Conservation (phyloP, 2,329 filamentous ascomycete genomes). For the Colletotrichum cuscutae region DNA sequence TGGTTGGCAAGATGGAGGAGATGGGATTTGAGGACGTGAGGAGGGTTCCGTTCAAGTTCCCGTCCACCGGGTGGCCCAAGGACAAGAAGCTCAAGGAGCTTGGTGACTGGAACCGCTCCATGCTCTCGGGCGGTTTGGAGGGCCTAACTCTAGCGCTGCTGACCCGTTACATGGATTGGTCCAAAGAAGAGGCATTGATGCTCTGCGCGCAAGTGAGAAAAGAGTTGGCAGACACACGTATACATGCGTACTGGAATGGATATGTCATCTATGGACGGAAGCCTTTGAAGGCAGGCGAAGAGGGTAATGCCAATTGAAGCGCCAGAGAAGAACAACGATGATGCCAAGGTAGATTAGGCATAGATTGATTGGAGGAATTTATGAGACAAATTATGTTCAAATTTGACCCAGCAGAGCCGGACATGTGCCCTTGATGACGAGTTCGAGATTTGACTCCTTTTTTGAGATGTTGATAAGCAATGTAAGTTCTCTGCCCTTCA, state of each 20-base stretch:
- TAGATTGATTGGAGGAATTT: background rate
- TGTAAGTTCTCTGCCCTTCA: no score
- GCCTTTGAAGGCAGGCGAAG: background rate
- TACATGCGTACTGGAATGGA: constrained; percentile 48
- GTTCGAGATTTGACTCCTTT: background rate
- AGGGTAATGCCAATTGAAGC: background rate
- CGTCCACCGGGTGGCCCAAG: constrained; percentile 45
- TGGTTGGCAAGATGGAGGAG: background rate
- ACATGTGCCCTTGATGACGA: background rate
- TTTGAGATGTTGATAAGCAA: no score
- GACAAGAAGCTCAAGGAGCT: constrained; percentile 43
- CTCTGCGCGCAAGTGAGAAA: constrained; percentile 38
- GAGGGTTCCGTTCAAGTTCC: constrained; percentile 40
- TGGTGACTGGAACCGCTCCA: constrained; percentile 34
- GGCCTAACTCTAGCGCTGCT: constrained; percentile 43
- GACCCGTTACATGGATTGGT: constrained; percentile 42
- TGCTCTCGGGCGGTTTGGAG: constrained; percentile 40
- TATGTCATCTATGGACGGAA: constrained; percentile 14
- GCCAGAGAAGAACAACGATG: background rate
- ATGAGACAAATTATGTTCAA: background rate
- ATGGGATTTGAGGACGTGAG: constrained; percentile 44
- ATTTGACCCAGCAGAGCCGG: background rate
- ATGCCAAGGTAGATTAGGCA: background rate
- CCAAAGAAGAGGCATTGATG: constrained; percentile 37
- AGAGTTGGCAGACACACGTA: constrained; percentile 38